Evolutionary conservation across 805 yeast species (phyloP), one percentile per base, ranked within the genome.

Genomic region (Barnettozyma pratensis): DNA sequence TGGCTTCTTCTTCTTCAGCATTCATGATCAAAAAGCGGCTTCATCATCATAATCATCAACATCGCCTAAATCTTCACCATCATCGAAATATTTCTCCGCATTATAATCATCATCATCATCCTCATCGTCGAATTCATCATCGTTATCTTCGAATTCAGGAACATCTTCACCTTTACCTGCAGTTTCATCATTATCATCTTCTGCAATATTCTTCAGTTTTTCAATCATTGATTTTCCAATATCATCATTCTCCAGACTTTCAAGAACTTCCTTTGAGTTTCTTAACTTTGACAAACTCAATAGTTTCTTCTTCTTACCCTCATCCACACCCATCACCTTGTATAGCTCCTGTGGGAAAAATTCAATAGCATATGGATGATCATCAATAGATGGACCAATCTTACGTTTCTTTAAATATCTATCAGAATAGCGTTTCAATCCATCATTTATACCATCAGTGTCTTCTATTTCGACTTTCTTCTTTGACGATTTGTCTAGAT

Each of bases 391-490:
- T 45, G 83, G 75, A 1, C 89, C 88, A 12, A 83, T 76, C 58
- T 77, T 80, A 48, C 87, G 76, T 57, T 80, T 81, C 62, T 84
- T 84, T 54, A 83, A 71, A 66, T 87, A 91, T 62, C 74, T 75
- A 65, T 91, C 97, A 3, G 95, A 81, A 62, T 88, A 88, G 58
- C 97, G 75, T 61, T 83, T 79, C 39, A 91, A 76, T 2, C 92
- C 90, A 62, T 87, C 96, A 47, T 73, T 72, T 3, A 72, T 55
- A 19, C 74, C 75, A 47, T 72, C 70, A 39, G 60, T 75, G 34
- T 69, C 63, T 27, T 47, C 50, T 36, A 66, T 58, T 30, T 62
- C 57, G n/a, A 52, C 47, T 38, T 62, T 62, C 19, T 46, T 46
- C 41, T 64, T 63, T 39, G 55, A 50, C 35, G 49, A 57, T 6